phyloP scores from a whole-genome alignment of 2,329 filamentous ascomycete genomes.

The Ceratocystis colombiana region DNA sequence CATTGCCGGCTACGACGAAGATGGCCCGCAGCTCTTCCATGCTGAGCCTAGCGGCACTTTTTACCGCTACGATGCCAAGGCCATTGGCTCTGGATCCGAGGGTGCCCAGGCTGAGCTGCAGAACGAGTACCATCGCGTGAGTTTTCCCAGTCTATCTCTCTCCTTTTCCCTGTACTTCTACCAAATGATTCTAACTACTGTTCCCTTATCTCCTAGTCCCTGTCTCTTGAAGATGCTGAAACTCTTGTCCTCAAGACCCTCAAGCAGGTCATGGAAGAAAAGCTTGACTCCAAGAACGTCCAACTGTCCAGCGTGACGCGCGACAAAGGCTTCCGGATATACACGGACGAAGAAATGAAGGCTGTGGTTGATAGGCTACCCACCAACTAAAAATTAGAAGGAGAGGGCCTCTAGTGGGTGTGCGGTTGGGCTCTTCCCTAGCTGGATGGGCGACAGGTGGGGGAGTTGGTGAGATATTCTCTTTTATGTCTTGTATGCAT shows the following conservation, averaged over 20 bases:
- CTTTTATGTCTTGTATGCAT: not conserved
- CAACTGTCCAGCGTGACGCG: constrained; percentile 96
- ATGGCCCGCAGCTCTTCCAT: constrained; percentile 93
- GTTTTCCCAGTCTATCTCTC: constrained; percentile 24
- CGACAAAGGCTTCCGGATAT: constrained; percentile 97
- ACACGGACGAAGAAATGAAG: constrained; percentile 95
- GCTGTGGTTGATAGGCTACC: constrained; percentile 75
- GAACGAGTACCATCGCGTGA: constrained; percentile 91
- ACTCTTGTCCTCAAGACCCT: constrained; percentile 92
- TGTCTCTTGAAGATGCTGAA: constrained; percentile 87
- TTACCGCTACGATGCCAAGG: constrained; percentile 98
- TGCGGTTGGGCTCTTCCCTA: no score
- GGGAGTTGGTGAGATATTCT: no score
- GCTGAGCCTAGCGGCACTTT: constrained; percentile 97
- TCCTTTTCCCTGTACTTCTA: not conserved
- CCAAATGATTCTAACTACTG: constrained; percentile 6
- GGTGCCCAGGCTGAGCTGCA: constrained; percentile 96
- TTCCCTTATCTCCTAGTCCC: constrained; percentile 46
- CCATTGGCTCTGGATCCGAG: constrained; percentile 93
- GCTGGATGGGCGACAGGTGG: no score
- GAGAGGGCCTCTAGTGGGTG: no score
- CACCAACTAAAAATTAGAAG: constrained; percentile 42
- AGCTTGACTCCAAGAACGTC: constrained; percentile 96
- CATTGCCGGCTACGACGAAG: constrained; percentile 95
- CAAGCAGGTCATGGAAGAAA: constrained; percentile 99